Percentiles rank a stretch among this genome's conserved stretches.
phyloP scores from a whole-genome alignment of 225 moss, liverwort and hornwort genomes.

The Antitrichia curtipendula region DNA sequence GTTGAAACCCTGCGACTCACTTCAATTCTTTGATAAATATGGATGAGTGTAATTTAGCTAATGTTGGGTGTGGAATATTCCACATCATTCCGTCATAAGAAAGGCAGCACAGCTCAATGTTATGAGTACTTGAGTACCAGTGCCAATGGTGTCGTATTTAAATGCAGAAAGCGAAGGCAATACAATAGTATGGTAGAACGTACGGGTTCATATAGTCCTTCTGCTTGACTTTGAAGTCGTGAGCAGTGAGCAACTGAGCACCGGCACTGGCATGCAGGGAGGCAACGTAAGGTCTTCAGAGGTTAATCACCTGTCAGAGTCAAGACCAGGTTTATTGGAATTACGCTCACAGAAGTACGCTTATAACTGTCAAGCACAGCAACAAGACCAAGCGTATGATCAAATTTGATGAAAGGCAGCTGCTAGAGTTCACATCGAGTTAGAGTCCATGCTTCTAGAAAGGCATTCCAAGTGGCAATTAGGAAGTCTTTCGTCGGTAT shows the following conservation, averaged over 20 bases:
- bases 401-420: not conserved
- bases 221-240: not conserved
- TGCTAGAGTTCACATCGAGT: not conserved
- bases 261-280: not conserved
- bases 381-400: not conserved
- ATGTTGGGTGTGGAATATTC: too few relatives aligned
- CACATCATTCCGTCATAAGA: too few relatives aligned
- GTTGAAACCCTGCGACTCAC: too few relatives aligned
- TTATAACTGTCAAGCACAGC: not conserved
- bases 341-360: not conserved
- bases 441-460: not conserved
- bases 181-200: not conserved
- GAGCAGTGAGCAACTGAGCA: too few relatives aligned
- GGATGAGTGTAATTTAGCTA: too few relatives aligned
- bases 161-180: not conserved
- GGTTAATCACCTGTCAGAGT: not conserved
- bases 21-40: too few relatives aligned
- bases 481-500: not conserved
- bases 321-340: too few relatives aligned
- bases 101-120: too few relatives aligned
- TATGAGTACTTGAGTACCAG: too few relatives aligned
- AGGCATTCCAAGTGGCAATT: not conserved
- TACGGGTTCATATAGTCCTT: not conserved
- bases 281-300: not conserved
- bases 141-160: too few relatives aligned